phyloP scores from a whole-genome alignment of 129 eudicot genomes.

The Heracleum sosnowskyi region DNA sequence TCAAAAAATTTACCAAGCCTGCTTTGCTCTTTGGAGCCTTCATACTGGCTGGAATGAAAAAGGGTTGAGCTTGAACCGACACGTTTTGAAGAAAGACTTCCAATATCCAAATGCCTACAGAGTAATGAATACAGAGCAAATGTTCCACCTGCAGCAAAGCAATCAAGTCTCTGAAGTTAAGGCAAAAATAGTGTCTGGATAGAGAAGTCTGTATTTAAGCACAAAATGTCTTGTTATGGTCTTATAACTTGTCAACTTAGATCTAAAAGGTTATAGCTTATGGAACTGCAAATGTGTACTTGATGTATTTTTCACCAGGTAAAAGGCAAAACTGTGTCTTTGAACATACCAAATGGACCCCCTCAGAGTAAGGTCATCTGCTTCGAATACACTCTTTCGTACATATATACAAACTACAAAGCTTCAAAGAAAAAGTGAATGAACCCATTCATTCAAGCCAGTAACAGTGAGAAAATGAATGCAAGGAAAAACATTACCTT shows the following conservation, averaged over 20 bases:
- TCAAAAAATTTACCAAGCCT: conserved; percentile 48
- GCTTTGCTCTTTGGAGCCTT: conserved; percentile 30
- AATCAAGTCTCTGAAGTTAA: conserved; percentile 12
- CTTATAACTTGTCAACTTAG: background rate
- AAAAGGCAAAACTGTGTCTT: background rate
- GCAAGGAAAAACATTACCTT: conserved; percentile 33
- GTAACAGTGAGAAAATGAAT: background rate
- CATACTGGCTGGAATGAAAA: conserved; percentile 15
- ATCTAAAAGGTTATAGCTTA: background rate
- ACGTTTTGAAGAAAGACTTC: conserved; percentile 36
- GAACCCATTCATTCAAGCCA: background rate
- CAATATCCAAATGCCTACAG: conserved; percentile 57
- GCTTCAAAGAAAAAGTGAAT: background rate
- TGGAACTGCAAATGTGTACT: background rate
- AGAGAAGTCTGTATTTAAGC: background rate
- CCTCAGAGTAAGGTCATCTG: background rate
- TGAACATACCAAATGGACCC: background rate
- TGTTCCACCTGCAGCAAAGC: conserved; percentile 53
- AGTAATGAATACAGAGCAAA: conserved; percentile 68
- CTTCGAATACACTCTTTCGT: background rate
- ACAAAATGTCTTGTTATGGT: background rate
- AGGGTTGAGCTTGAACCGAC: conserved; percentile 19
- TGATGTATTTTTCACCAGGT: background rate
- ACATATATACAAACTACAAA: background rate
- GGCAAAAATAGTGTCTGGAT: background rate